These are phyloP conservation scores for Coelastrella sp. DNA, from an alignment of 139 green algal genomes.

Conservation along the genomic window DNA sequence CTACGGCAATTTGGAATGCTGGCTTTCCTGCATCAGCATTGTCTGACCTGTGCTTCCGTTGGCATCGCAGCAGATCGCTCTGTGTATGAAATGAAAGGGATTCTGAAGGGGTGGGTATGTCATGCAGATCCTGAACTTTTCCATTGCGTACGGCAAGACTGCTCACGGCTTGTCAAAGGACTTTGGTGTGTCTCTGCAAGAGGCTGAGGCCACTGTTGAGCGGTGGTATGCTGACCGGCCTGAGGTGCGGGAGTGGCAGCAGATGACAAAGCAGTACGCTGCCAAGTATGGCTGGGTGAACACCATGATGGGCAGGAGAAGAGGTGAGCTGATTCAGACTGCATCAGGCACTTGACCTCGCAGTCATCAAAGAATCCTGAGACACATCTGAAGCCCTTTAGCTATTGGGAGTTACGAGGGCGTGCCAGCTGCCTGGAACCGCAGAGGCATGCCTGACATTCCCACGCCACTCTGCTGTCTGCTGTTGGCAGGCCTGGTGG, in stretches of 20 bases:
- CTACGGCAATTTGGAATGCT: no score
- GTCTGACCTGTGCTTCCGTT: background rate
- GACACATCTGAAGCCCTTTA: no score
- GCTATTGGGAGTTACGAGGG: no score
- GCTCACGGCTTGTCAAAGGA: slow-evolving; percentile 94
- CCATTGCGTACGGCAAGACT: slow-evolving; percentile 99
- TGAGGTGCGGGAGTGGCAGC: slow-evolving; percentile 88
- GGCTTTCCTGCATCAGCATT: background rate
- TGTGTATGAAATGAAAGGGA: background rate
- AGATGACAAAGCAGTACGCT: slow-evolving; percentile 66
- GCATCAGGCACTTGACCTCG: no score
- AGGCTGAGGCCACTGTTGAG: slow-evolving; percentile 92
- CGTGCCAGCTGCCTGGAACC: no score
- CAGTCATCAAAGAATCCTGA: no score
- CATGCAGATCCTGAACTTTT: slow-evolving; percentile 96
- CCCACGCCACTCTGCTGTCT: background rate
- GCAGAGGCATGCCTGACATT: background rate
- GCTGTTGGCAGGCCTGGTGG: slow-evolving; percentile 52
- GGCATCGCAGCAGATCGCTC: background rate
- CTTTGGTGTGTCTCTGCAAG: slow-evolving; percentile 83
- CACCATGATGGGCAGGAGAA: slow-evolving; percentile 86
- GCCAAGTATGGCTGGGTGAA: slow-evolving; percentile 69
- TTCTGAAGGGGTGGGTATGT: background rate
- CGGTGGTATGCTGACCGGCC: slow-evolving; percentile 80
- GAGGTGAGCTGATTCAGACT: slow-evolving; percentile 40